phyloP scores from a whole-genome alignment of 768 basidiomycete species.

The Mycena alexandri region DNA sequence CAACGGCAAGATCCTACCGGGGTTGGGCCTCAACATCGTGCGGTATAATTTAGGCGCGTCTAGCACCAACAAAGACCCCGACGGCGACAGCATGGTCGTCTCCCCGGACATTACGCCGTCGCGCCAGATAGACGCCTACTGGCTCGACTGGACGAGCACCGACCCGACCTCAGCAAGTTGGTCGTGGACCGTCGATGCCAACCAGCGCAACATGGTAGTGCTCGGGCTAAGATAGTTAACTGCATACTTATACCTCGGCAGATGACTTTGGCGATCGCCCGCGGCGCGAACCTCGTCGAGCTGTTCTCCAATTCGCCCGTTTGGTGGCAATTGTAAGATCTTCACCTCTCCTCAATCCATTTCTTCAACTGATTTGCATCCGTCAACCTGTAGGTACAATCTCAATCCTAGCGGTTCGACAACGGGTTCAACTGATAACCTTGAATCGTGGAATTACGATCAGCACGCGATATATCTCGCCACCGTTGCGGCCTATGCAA shows the following conservation, averaged over 20 bases:
- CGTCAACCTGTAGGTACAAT: constrained; percentile 15
- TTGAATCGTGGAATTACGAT: constrained; percentile 39
- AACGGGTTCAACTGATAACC: constrained; percentile 35
- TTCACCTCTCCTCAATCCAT: constrained; percentile 10
- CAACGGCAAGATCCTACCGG: constrained; percentile 33
- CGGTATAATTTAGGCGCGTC: constrained; percentile 38
- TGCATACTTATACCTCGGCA: too few species aligned
- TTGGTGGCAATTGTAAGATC: constrained; percentile 37
- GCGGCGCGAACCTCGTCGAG: constrained; percentile 35
- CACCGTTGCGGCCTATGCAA: constrained; percentile 27
- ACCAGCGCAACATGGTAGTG: constrained; percentile 35
- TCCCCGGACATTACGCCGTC: constrained; percentile 32
- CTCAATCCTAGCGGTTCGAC: constrained; percentile 36
- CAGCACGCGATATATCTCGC: constrained; percentile 37
- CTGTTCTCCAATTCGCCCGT: constrained; percentile 39
- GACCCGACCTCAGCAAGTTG: constrained; percentile 26
- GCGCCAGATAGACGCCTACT: constrained; percentile 34
- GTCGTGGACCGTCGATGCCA: constrained; percentile 38
- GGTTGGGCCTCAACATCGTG: constrained; percentile 34
- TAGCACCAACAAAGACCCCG: constrained; percentile 33
- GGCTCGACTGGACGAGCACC: constrained; percentile 36
- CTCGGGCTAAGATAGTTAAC: too few species aligned
- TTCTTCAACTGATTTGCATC: too few species aligned
- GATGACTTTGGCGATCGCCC: constrained; percentile 25
- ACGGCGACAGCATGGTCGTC: constrained; percentile 33